Evolutionary conservation across 2,329 filamentous ascomycete genomes (phyloP).

Genomic region (Exserohilum rostratum): DNA sequence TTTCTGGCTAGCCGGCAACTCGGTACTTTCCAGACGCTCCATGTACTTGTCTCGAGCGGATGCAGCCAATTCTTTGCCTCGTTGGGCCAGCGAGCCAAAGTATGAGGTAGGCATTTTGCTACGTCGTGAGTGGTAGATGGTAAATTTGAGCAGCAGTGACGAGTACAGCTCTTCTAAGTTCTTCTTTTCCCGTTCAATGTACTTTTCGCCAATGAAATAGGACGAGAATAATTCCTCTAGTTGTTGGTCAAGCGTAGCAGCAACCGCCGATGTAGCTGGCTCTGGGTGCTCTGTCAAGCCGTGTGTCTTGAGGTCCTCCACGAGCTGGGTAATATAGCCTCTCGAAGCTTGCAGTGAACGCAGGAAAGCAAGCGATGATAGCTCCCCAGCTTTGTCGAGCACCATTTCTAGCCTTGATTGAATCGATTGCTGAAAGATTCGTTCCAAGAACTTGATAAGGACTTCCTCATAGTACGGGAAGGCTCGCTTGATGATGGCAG

Average conservation of each 20-base stretch:
- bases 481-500: conserved; percentile 92
- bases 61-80: conserved; percentile 85
- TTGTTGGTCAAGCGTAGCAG: conserved; percentile 71
- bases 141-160: conserved; percentile 93
- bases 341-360: conserved; percentile 89
- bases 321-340: conserved; percentile 82
- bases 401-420: conserved; percentile 96
- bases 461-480: conserved; percentile 98
- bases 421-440: conserved; percentile 97
- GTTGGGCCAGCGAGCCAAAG: conserved; percentile 88
- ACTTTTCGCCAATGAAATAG: conserved; percentile 69
- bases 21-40: conserved; percentile 84
- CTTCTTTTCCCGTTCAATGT: conserved; percentile 69
- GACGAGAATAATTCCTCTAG: conserved; percentile 70
- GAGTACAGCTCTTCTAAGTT: conserved; percentile 83
- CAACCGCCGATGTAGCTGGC: conserved; percentile 82
- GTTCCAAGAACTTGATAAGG: conserved; percentile 87
- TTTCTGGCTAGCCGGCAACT: conserved; percentile 86
- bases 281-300: conserved; percentile 95
- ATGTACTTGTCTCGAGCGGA: conserved; percentile 91
- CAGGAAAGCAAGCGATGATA: conserved; percentile 90
- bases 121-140: conserved; percentile 86
- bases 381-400: conserved; percentile 87
- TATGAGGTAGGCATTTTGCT: conserved; percentile 91
- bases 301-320: conserved; percentile 93